Conservation (phyloP, 1,284 basidiomycete species). For the Megacollybia platyphylla region DNA sequence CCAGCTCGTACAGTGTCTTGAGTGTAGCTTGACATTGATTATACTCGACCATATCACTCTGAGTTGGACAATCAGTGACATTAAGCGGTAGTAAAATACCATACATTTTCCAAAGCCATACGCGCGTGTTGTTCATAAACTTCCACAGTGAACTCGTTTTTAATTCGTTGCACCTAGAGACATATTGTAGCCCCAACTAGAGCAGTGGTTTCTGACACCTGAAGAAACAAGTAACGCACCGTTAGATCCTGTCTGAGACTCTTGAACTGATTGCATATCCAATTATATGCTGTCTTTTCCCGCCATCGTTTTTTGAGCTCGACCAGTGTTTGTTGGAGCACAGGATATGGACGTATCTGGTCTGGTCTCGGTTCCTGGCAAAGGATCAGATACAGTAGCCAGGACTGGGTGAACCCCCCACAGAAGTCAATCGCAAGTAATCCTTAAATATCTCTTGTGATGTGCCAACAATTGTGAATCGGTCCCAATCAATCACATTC, state of each 20-base stretch:
- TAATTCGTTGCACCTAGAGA: conserved; percentile 94
- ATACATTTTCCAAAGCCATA: conserved; percentile 87
- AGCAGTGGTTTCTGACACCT: conserved; percentile 7
- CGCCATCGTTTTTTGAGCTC: conserved; percentile 88
- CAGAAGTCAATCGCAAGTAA: conserved; percentile 89
- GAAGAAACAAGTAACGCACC: conserved; percentile 35
- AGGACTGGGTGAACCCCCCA: conserved; percentile 27
- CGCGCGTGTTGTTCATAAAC: conserved; percentile 98
- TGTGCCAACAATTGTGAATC: conserved; percentile 88
- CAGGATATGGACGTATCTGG: conserved; percentile 80
- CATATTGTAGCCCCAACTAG: conserved; percentile 2
- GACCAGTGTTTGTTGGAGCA: conserved; percentile 77
- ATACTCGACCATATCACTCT: conserved; percentile 98
- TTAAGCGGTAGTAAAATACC: conserved; percentile 15
- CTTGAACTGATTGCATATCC: conserved; percentile 98
- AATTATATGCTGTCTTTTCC: conserved; percentile 75
- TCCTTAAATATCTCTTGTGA: conserved; percentile 87
- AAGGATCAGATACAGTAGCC: conserved; percentile 4
- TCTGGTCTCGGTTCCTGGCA: conserved; percentile 85
- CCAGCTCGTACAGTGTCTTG: conserved; percentile 84
- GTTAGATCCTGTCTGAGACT: conserved; percentile 95
- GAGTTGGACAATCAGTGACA: conserved; percentile 7
- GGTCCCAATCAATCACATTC: conserved; percentile 98
- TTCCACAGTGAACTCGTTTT: conserved; percentile 95
- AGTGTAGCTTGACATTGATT: conserved; percentile 95